Evolutionary conservation across 2,329 filamentous ascomycete species (phyloP).

Genomic region (Monilinia polystroma): DNA sequence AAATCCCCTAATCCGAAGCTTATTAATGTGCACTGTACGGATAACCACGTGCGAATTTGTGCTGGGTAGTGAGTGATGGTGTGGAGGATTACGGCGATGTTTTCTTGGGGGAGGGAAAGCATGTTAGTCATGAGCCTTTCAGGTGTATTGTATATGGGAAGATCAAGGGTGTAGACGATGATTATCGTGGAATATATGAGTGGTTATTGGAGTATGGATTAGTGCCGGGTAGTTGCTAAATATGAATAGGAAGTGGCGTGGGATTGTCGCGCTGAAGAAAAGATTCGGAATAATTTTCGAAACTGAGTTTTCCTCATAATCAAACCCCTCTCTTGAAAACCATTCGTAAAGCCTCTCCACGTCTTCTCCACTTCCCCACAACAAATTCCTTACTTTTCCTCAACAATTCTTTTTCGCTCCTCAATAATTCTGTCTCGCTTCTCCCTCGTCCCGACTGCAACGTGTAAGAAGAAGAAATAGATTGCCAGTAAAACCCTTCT

Average conservation of each 20-base stretch:
- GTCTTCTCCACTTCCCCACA: not conserved
- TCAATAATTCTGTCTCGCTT: slow-evolving; percentile 6
- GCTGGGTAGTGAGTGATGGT: not conserved
- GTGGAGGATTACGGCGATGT: not conserved
- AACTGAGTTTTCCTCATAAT: no score
- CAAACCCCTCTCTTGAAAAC: no score
- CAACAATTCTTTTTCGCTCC: slow-evolving; percentile 8
- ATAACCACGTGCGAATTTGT: slow-evolving; percentile 10
- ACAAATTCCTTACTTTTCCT: slow-evolving; percentile 17
- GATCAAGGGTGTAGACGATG: not conserved
- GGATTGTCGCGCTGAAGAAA: not conserved
- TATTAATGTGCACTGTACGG: not conserved
- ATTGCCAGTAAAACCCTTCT: slow-evolving; percentile 19
- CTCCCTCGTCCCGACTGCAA: not conserved
- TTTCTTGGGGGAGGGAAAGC: not conserved
- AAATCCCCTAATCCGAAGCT: slow-evolving; percentile 9
- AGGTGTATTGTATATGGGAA: not conserved
- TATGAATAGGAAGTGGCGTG: no score
- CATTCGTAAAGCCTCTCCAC: not conserved
- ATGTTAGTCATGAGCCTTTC: not conserved
- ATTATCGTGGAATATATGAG: not conserved
- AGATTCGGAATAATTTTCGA: no score
- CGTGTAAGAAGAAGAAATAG: slow-evolving; percentile 15
- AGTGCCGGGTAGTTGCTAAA: not conserved
- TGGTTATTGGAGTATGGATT: not conserved